Conservation (phyloP, 495 filamentous ascomycete genomes). For the Neurospora cerealis region DNA sequence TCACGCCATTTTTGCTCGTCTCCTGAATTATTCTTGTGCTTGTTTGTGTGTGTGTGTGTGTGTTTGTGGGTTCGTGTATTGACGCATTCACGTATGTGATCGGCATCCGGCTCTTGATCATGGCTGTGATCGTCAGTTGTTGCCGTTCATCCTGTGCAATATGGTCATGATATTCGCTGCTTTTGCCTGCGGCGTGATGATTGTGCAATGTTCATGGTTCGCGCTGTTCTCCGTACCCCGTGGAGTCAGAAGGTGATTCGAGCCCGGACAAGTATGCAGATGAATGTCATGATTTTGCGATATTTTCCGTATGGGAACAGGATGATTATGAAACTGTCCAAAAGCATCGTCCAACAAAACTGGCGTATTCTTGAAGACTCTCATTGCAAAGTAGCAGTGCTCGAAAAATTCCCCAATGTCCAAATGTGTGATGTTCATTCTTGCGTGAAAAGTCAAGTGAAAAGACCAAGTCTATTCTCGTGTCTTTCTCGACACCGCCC, state of each 20-base stretch:
- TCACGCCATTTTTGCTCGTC: neutral
- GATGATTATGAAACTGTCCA: neutral
- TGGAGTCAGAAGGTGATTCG: neutral
- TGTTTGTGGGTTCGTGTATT: neutral
- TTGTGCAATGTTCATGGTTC: neutral
- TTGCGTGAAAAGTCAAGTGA: neutral
- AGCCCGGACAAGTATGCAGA: neutral
- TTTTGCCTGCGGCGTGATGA: neutral
- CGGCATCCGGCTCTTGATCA: neutral
- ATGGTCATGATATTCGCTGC: neutral
- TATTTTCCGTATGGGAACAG: neutral
- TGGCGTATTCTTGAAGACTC: neutral
- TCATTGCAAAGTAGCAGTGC: neutral
- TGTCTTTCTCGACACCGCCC: neutral
- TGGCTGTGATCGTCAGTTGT: neutral
- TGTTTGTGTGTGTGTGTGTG: neutral
- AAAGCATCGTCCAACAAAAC: neutral
- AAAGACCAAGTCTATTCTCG: neutral
- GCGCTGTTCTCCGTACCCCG: neutral
- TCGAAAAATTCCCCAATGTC: neutral
- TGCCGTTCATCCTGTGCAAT: neutral
- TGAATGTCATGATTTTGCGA: neutral
- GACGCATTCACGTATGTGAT: neutral
- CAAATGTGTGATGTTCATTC: neutral
- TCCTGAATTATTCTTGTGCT: neutral